These are phyloP conservation scores for Neurospora sp. DNA, from an alignment of 495 filamentous ascomycete species.

Conservation along the genomic window DNA sequence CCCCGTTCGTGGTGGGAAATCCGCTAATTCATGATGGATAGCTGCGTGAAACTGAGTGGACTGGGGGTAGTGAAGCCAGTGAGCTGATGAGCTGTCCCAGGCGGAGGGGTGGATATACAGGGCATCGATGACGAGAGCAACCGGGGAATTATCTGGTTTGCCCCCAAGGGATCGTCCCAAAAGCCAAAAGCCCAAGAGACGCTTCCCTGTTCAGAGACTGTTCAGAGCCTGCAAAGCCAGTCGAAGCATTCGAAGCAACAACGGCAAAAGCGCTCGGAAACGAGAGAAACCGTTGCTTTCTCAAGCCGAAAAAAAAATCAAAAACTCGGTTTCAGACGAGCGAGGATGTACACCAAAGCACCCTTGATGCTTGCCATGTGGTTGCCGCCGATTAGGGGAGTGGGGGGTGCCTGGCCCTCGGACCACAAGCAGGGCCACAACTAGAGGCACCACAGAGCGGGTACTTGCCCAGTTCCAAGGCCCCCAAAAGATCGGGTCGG, in stretches of 20 bases:
- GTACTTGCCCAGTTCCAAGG: conserved; percentile 12
- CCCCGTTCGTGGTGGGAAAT: conserved; percentile 10
- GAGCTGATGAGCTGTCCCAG: conserved; percentile 13
- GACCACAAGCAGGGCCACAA: conserved; percentile 3
- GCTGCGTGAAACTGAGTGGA: conserved; percentile 7
- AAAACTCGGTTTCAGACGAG: conserved; percentile 6
- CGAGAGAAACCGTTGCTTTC: conserved; percentile 6
- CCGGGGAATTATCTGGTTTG: conserved; percentile 13
- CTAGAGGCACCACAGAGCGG: conserved; percentile 1
- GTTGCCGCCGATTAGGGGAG: conserved; percentile 25
- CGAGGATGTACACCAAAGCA: conserved; percentile 7
- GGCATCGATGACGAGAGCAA: conserved; percentile 21
- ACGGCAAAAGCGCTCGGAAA: neutral
- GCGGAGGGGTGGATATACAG: conserved; percentile 25
- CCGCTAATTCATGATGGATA: conserved; percentile 27
- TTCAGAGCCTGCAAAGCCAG: neutral
- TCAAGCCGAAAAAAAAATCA: conserved; percentile 11
- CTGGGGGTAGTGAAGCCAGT: conserved; percentile 15
- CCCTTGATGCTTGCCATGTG: conserved; percentile 39
- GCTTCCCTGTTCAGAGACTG: neutral
- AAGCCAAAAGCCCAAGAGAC: neutral
- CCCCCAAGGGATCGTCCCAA: conserved; percentile 15
- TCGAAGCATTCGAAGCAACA: neutral
- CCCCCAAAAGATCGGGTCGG: conserved; percentile 14
- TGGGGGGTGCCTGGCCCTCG: conserved; percentile 14